phyloP scores from a whole-genome alignment of 176 grass and related monocot species.

The Aechmea fasciata region DNA sequence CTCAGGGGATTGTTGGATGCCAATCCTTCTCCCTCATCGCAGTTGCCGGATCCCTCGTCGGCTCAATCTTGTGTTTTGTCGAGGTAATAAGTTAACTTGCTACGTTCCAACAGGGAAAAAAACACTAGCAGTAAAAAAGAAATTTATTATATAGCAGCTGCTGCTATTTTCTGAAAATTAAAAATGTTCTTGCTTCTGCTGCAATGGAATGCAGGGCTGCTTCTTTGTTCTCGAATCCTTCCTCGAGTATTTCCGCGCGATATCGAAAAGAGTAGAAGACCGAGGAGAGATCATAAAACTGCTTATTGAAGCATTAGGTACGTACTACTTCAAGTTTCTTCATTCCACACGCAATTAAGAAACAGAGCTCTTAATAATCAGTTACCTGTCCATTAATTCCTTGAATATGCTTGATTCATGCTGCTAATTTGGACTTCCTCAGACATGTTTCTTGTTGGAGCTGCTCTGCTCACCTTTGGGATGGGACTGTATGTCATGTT shows the following conservation, averaged over 20 bases:
- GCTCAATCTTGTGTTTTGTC: slow-evolving; percentile 70
- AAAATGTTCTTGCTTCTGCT: background rate
- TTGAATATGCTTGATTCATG: background rate
- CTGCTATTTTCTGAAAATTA: background rate
- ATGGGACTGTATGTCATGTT: slow-evolving; percentile 72
- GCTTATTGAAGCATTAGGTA: slow-evolving; percentile 62
- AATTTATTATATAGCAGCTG: too few relatives aligned
- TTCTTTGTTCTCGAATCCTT: slow-evolving; percentile 47
- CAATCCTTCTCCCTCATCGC: slow-evolving; percentile 61
- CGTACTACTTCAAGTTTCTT: slow-evolving; percentile 8
- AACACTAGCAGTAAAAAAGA: too few relatives aligned
- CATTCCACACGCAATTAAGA: too few relatives aligned
- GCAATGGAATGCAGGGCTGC: slow-evolving; percentile 39
- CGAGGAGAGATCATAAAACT: slow-evolving; percentile 41
- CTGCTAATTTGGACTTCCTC: slow-evolving; percentile 7
- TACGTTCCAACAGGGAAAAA: background rate
- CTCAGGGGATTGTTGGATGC: slow-evolving; percentile 42
- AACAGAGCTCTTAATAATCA: too few relatives aligned
- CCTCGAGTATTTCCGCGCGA: slow-evolving; percentile 33
- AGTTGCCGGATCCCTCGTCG: slow-evolving; percentile 67
- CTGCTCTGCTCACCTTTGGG: slow-evolving; percentile 74
- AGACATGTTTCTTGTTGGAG: slow-evolving; percentile 90
- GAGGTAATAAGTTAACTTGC: slow-evolving; percentile 44
- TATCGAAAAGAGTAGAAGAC: slow-evolving; percentile 23
- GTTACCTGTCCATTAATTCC: too few relatives aligned